Base-by-base conservation (phyloP, 192 early-diverging fungal species). In the Gaertneriomyces semiglobifer region DNA sequence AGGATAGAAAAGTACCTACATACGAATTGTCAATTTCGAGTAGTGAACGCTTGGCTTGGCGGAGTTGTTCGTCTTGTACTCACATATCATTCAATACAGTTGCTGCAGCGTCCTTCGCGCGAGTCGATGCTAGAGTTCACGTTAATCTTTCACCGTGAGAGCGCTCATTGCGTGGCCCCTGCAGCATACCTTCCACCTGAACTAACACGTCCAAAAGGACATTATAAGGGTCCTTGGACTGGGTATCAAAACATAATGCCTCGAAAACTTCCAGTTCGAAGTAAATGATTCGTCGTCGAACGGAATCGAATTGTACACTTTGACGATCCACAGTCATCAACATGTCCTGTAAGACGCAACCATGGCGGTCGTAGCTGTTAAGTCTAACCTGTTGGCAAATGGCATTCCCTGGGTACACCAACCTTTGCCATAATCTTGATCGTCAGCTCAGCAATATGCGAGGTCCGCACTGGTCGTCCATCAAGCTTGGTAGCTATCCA, bases 401-500 rank as follows among this genome's bases (percentile, higher is more conserved):
- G 25, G 25, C 2, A 33, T 33, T 33, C 25, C 25, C 25, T 33
- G 25, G 1, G 25, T 33, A 33, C 25, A 33, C 25, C 11, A 51
- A 68, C 66, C 66, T 60, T 59, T 16, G 48, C n/a, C 14, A 68
- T 14, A 14, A 68, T 60, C 46, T 68, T 68, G 0, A 68, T 14
- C 44, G 44, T n/a, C 10, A 60, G 1, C 48, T 68, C 66, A 9
- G 48, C 47, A 7, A 68, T 68, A 52, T 68, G 66, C 14, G 66
- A 20, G 5, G 46, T 14, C 48, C 56, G 57, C 6, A 68, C 43
- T 45, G 66, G 66, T 16, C 58, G 58, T 41, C 60, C 66, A 33
- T 68, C 66, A 44, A 44, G 48, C 43, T 68, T 68, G 10, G 57
- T 55, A 7, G 66, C 56, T 20, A 68, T 59, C 66, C 66, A 68